phyloP scores from a whole-genome alignment of 2,329 filamentous ascomycete genomes.

The Coniochaeta sp. region DNA sequence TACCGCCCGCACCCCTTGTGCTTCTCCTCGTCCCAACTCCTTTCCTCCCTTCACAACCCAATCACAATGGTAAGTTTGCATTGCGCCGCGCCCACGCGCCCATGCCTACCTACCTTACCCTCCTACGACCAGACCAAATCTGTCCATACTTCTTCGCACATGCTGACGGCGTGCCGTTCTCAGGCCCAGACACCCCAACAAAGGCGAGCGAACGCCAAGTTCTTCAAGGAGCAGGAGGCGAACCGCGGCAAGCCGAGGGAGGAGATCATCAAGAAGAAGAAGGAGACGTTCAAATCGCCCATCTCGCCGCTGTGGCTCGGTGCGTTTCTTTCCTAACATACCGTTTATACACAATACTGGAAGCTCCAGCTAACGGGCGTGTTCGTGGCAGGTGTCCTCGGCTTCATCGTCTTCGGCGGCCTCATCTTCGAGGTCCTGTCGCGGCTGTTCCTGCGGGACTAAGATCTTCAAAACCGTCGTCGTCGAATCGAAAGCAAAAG shows the following conservation, averaged over 20 bases:
- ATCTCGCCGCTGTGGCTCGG: constrained; percentile 60
- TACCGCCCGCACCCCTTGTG: too few relatives aligned
- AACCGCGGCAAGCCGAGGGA: constrained; percentile 69
- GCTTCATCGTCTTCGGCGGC: constrained; percentile 55
- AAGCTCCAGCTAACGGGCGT: background rate
- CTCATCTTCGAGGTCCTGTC: constrained; percentile 51
- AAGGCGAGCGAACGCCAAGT: constrained; percentile 73
- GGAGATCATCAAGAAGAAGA: constrained; percentile 53
- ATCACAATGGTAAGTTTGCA: too few relatives aligned
- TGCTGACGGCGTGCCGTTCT: background rate
- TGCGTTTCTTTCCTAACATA: constrained; percentile 26
- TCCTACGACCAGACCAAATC: background rate
- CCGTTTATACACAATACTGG: background rate
- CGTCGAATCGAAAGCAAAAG: too few relatives aligned
- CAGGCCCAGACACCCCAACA: constrained; percentile 82
- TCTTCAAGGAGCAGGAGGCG: constrained; percentile 63
- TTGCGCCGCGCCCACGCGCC: too few relatives aligned
- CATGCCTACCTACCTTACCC: background rate
- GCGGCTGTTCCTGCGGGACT: constrained; percentile 31
- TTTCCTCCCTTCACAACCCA: background rate
- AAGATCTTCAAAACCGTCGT: too few relatives aligned
- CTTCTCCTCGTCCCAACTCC: background rate
- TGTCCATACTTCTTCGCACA: background rate
- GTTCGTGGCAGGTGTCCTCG: constrained; percentile 40
- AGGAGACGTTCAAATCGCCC: constrained; percentile 51